Conservation (phyloP, 2,329 filamentous ascomycete genomes). For the Fusarium scirpi region DNA sequence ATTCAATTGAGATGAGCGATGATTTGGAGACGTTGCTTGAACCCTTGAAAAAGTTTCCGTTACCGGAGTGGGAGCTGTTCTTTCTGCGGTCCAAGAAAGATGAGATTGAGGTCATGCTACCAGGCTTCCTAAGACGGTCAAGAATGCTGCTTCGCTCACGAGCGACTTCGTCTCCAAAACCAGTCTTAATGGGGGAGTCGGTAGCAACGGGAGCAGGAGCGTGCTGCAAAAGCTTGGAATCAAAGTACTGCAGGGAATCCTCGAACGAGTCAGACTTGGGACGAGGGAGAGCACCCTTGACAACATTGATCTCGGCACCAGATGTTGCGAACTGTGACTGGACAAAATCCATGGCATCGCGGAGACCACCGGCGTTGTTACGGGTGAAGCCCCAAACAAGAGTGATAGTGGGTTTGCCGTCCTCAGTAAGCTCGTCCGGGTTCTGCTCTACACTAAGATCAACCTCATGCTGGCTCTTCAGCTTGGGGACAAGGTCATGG, state of each 20-base stretch:
- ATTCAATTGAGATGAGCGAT: constrained; percentile 95
- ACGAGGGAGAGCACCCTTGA: constrained; percentile 96
- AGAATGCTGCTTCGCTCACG: constrained; percentile 87
- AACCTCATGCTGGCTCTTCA: constrained; percentile 93
- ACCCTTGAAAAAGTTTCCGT: constrained; percentile 89
- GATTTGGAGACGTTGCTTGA: constrained; percentile 92
- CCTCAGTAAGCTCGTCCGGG: constrained; percentile 67
- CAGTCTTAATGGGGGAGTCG: constrained; percentile 88
- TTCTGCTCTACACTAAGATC: constrained; percentile 81
- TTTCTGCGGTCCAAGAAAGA: constrained; percentile 97
- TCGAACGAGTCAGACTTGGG: constrained; percentile 99
- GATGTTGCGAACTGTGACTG: constrained; percentile 87
- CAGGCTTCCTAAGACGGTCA: constrained; percentile 92
- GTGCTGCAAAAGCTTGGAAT: constrained; percentile 95
- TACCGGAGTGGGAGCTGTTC: constrained; percentile 89
- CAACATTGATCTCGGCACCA: constrained; percentile 86
- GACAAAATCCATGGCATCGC: constrained; percentile 95
- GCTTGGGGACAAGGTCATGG: constrained; percentile 82
- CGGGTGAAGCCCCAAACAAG: constrained; percentile 88
- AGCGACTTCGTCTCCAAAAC: constrained; percentile 83
- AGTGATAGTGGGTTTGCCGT: constrained; percentile 68
- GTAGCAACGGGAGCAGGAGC: constrained; percentile 83
- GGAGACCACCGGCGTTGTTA: constrained; percentile 94
- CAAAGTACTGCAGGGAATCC: constrained; percentile 95
- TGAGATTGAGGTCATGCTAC: constrained; percentile 92